Evolutionary conservation across 2,329 filamentous ascomycete genomes (phyloP).

Genomic region (Colletotrichum australisinense): DNA sequence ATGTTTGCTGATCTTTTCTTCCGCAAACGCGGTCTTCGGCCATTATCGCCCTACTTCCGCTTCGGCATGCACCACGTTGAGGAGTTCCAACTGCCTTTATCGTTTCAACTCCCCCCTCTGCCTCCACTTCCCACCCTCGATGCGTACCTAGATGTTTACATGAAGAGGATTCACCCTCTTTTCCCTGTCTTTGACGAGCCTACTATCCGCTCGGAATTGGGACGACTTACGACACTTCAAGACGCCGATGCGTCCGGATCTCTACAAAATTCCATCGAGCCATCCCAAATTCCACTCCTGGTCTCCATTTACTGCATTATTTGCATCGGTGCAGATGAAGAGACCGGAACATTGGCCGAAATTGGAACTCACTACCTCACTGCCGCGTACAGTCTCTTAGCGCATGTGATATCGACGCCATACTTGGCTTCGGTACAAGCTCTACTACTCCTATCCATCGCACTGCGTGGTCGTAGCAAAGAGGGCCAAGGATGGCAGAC

Average conservation of each 20-base stretch:
- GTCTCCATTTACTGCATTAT: slow-evolving; percentile 36
- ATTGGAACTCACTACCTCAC: slow-evolving; percentile 31
- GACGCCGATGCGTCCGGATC: background rate
- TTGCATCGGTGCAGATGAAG: slow-evolving; percentile 38
- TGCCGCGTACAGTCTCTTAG: slow-evolving; percentile 37
- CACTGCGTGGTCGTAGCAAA: slow-evolving; percentile 35
- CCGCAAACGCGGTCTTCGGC: slow-evolving; percentile 34
- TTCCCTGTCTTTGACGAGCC: slow-evolving; percentile 38
- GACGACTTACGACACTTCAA: slow-evolving; percentile 5
- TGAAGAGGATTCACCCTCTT: slow-evolving; percentile 38
- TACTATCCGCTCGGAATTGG: slow-evolving; percentile 30
- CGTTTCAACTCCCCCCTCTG: slow-evolving; percentile 27
- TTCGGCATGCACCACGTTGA: slow-evolving; percentile 40
- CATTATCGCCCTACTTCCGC: slow-evolving; percentile 37
- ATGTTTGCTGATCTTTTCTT: slow-evolving; percentile 41
- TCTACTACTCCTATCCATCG: slow-evolving; percentile 36
- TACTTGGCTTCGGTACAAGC: slow-evolving; percentile 39
- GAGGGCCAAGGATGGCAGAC: slow-evolving; percentile 43
- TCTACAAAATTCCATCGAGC: background rate
- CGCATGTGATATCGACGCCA: slow-evolving; percentile 36
- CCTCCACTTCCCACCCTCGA: slow-evolving; percentile 25
- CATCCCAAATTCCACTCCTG: slow-evolving; percentile 19
- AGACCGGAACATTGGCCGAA: slow-evolving; percentile 23
- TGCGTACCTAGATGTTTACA: slow-evolving; percentile 34
- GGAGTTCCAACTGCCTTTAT: slow-evolving; percentile 38